Evolutionary conservation across 129 eudicot genomes (phyloP), one percentile per base, ranked within the genome.

Genomic region (Smallanthus sonchifolius): DNA sequence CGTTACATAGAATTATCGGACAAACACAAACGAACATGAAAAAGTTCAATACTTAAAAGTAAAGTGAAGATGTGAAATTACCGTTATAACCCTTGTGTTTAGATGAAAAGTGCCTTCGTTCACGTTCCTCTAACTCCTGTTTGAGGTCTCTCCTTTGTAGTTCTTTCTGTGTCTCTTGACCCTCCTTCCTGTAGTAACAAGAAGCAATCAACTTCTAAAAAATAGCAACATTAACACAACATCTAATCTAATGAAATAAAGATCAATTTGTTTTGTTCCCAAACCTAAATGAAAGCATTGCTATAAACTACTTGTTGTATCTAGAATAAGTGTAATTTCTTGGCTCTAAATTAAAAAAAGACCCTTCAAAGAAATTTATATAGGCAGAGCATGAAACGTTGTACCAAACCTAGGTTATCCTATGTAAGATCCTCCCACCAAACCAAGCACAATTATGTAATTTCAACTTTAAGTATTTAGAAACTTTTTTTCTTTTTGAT

Each of bases 141-240:
- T 90, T 87, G 32, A 95, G 97, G 73, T 95, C 86, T 87, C 97
- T 88, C 95, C 76, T 91, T 77, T 91, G 90, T 15, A 95, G 52
- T 80, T 95, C 99, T 49, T 91, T 95, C 40, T 95, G 92, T 51
- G 99, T 95, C 81, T 95, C 97, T 76, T 95, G 99, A 60, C 99
- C 99, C n/a, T 94, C 96, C 86, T 82, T 87, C 76, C 98, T 92
- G 92, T 65, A 64, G 49, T 14, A 77, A 73, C 9, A 30, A 39
- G 47, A 40, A 77, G 7, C 57, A 74, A 36, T 17, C 32, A 65
- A 43, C 30, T 24, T 24, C 30, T 24, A 13, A 79, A 5, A 60
- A 8, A 32, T 43, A 2, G 2, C 32, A 43, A 2, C 59, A 39
- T 32, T 32, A 10, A 43, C 30, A 59, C 45, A 0, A 10, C 35